A percentile compares a stretch with the other conserved stretches of the same genome.
Evolutionary conservation across 371 early-diverging fungal species (phyloP).

Genomic region (Fennellomyces sp.): DNA sequence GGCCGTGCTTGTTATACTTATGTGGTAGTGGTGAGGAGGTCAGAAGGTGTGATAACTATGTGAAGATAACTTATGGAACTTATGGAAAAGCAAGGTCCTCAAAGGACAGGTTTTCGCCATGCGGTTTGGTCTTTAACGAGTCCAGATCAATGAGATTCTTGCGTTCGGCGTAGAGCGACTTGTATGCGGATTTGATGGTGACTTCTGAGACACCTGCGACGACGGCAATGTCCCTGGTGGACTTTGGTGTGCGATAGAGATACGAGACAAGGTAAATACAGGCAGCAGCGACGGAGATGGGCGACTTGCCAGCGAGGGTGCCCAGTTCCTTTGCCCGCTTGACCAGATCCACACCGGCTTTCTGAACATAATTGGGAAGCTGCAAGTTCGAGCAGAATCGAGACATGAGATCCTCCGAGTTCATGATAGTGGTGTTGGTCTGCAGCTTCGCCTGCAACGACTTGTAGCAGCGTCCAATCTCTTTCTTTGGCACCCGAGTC

Average conservation of each 20-base stretch:
- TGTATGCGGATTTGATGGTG: constrained; percentile 88
- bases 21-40: not conserved
- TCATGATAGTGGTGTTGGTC: constrained; percentile 69
- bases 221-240: constrained; percentile 78
- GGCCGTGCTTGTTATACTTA: too few species aligned
- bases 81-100: constrained; percentile 55
- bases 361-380: constrained; percentile 73
- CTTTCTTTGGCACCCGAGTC: constrained; percentile 92
- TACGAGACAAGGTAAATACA: constrained; percentile 86
- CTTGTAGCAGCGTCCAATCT: constrained; percentile 90
- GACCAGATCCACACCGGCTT: constrained; percentile 73
- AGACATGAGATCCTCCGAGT: constrained; percentile 79
- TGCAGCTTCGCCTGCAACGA: constrained; percentile 71
- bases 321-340: constrained; percentile 78
- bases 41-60: too few species aligned
- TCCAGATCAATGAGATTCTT: constrained; percentile 58
- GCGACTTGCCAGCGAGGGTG: constrained; percentile 87
- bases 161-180: constrained; percentile 67
- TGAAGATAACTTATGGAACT: not conserved
- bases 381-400: constrained; percentile 87
- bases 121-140: constrained; percentile 36
- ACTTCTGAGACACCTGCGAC: constrained; percentile 91
- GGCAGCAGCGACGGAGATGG: constrained; percentile 91
- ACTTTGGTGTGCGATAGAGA: constrained; percentile 65
- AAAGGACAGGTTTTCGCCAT: constrained; percentile 46